Base-by-base conservation (phyloP, 768 basidiomycete species). In the Amanita pallidorosea region DNA sequence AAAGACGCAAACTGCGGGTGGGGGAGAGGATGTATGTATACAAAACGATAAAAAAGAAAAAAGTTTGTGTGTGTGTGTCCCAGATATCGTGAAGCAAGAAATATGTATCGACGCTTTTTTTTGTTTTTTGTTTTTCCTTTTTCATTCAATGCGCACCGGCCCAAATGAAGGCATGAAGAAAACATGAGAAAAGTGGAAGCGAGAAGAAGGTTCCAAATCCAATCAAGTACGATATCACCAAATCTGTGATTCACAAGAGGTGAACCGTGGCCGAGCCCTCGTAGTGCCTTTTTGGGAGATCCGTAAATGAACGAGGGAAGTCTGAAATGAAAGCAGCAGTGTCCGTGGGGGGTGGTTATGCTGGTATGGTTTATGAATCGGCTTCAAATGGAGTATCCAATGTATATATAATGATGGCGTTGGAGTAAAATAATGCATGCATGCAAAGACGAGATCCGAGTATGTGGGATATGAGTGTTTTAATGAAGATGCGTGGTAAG, bases 161-260 rank as follows among this genome's bases (percentile, higher is more conserved):
- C 17, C 35, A 51, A 48, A 37, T 42, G 42, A 52, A 37, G 45
- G 27, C 23, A 31, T 38, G 23, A 51, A 50, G 37, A 45, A 55
- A 46, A 49, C 17, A 48, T 25, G 52, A 52, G 42, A 47, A 50
- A 13, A 52, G 31, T 29, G 29, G 33, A 18, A 45, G 42, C 35
- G 27, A 54, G 37, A n/a, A 46, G 22, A 53, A 49, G 46, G 46
- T 53, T 52, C 54, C 51, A 29, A 35, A 50, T 27, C 52, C 49
- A 49, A 49, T 41, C 40, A 17, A 49, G 29, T 22, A 31, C 27
- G 34, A 49, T 50, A 41, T 50, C 31, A 50, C 49, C 49, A 43
- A 42, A 50, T 50, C 40, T 11, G 49, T 49, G 40, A 34, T 49
- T 40, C 36, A 49, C 36, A 49, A 37, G 7, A 29, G 23, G 11